These are phyloP conservation scores for Penicillium sp. DNA, from an alignment of 2,329 filamentous ascomycete species.

Conservation along the genomic window DNA sequence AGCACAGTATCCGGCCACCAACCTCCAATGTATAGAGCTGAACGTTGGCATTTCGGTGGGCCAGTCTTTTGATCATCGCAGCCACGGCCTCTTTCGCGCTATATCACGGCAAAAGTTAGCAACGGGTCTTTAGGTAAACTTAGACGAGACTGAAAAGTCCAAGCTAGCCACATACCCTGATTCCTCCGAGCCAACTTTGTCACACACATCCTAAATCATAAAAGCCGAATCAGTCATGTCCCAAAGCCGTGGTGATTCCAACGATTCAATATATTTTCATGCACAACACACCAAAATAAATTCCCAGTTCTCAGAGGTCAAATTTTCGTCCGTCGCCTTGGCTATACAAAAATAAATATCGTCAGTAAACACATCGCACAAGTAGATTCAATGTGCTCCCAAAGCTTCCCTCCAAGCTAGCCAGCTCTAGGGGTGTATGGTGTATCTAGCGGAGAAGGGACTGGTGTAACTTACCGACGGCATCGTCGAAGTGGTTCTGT, in stretches of 20 bases:
- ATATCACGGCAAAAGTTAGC: conserved; percentile 16
- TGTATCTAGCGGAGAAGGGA: neutral
- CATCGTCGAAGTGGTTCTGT: conserved; percentile 69
- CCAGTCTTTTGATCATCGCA: conserved; percentile 86
- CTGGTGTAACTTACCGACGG: conserved; percentile 56
- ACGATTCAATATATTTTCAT: neutral
- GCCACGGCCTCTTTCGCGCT: conserved; percentile 80
- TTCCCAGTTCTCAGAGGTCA: conserved; percentile 82
- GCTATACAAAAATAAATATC: conserved; percentile 46
- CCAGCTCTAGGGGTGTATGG: neutral
- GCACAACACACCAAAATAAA: conserved; percentile 57
- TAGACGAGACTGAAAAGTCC: neutral
- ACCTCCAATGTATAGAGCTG: conserved; percentile 92
- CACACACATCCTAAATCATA: conserved; percentile 56
- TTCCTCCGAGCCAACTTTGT: conserved; percentile 56
- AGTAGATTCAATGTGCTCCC: neutral
- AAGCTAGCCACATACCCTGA: conserved; percentile 40
- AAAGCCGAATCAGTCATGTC: conserved; percentile 13
- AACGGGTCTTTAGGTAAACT: neutral
- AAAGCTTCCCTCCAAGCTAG: neutral
- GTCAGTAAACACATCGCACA: conserved; percentile 25
- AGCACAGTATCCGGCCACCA: conserved; percentile 20
- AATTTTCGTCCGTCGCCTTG: conserved; percentile 94
- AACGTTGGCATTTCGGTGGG: conserved; percentile 92
- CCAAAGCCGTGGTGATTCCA: neutral